Evolutionary conservation across 139 green algal genomes (phyloP).

Genomic region (Closterium sp.): DNA sequence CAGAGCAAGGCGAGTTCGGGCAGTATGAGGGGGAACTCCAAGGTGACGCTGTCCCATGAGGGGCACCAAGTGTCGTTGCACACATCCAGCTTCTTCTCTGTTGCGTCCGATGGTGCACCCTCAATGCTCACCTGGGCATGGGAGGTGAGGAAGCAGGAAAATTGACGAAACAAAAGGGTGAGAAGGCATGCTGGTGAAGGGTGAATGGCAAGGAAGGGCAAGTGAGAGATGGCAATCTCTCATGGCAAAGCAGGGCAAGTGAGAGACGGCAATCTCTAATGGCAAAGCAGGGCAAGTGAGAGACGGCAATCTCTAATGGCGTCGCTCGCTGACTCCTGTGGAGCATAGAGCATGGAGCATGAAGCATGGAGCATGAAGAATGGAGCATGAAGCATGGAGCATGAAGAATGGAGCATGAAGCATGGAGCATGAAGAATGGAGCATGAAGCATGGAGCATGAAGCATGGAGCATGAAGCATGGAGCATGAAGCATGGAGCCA

Average conservation of each 20-base stretch:
- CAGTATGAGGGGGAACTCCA: slow-evolving; percentile 38
- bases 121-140: slow-evolving; percentile 26
- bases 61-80: not conserved
- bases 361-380: not conserved
- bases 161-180: too few relatives aligned
- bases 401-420: not conserved
- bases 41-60: slow-evolving; percentile 7
- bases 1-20: slow-evolving; percentile 41
- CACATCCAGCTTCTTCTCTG: not conserved
- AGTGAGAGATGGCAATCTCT: too few relatives aligned
- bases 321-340: not conserved
- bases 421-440: not conserved
- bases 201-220: too few relatives aligned
- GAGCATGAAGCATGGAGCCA: too few relatives aligned
- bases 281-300: too few relatives aligned
- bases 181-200: too few relatives aligned
- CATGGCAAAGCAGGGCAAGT: too few relatives aligned
- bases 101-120: slow-evolving; percentile 32
- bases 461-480: too few relatives aligned
- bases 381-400: not conserved
- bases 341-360: not conserved
- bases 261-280: too few relatives aligned
- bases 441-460: too few relatives aligned
- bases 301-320: not conserved
- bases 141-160: not conserved